Evolutionary conservation across 2,329 filamentous ascomycete species (phyloP), one percentile per base, ranked within the genome.

Genomic region (Trichoderma citrinoviride): DNA sequence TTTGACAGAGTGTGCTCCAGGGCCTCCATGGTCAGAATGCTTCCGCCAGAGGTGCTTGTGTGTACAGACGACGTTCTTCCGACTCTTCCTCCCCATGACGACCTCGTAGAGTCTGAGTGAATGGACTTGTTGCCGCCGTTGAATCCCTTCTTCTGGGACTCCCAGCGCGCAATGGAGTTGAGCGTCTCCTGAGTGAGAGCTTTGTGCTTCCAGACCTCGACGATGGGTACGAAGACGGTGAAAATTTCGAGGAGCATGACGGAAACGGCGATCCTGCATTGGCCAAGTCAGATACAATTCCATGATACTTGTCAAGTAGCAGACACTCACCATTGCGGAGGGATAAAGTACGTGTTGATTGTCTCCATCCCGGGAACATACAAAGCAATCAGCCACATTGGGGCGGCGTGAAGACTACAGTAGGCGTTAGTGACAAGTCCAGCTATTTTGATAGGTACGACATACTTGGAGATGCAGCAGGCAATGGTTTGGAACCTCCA

Each of bases 341-440:
- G 86, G 15, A 86, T 77, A 68, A 81, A 87, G 71, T 82, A 82
- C 14, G 75, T 71, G 72, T 88, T 87, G 61, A 88, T 74, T 0
- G 75, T 71, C 2, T 74, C 77, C 77, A 88, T 83, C 8, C 68
- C 78, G 6, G 84, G 81, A 3, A 79, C 79, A 65, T 84, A 81
- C 15, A 86, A 76, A 62, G 85, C 87, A 25, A 87, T 75, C 43
- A 90, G 81, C 87, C 87, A 90, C 77, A 90, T 82, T 0, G 88
- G 88, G 8, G 87, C 85, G 23, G 87, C 87, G 63, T 84, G 87
- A 21, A 90, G 80, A 64, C 85, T 87, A 37, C 53, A 6, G 6
- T 23, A 6, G 10, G 15, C 5, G 47, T 56, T 68, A 64, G 61
- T 21, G 19, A 50, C 37, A 21, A 23, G 12, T 25, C 14, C 41